These are phyloP conservation scores for Yarrowia osloensis DNA, from an alignment of 805 yeast species.

Conservation along the genomic window DNA sequence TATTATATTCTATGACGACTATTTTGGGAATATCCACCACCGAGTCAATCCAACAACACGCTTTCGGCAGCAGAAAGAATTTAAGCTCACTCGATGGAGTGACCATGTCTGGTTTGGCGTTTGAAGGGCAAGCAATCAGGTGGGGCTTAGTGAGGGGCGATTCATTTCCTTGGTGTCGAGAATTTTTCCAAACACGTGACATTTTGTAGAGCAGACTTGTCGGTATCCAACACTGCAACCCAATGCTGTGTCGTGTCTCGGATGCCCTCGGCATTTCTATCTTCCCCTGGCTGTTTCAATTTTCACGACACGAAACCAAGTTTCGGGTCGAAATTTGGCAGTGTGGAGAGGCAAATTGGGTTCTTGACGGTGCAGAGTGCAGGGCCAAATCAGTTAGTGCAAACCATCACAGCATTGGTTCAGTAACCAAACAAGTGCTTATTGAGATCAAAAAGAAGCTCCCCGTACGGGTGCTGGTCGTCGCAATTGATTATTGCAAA, in stretches of 20 bases:
- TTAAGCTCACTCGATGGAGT: background rate
- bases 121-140: background rate
- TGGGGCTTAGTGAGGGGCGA: background rate
- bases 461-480: too few species aligned
- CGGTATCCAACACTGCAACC: background rate
- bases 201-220: background rate
- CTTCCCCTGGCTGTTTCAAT: conserved; percentile 21
- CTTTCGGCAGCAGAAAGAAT: background rate
- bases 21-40: background rate
- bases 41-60: background rate
- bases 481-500: background rate
- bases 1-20: too few species aligned
- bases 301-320: conserved; percentile 19
- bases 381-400: conserved; percentile 1
- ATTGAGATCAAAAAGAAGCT: background rate
- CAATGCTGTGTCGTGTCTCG: background rate
- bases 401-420: conserved; percentile 2
- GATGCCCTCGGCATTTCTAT: background rate
- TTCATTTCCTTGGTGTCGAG: background rate
- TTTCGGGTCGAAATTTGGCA: background rate
- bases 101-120: background rate
- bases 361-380: background rate
- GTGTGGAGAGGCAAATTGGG: background rate
- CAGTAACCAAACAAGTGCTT: background rate
- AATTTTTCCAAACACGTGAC: background rate